These are phyloP conservation scores for Aspergillus sp. DNA, from an alignment of 2,329 filamentous ascomycete genomes.

Conservation along the genomic window DNA sequence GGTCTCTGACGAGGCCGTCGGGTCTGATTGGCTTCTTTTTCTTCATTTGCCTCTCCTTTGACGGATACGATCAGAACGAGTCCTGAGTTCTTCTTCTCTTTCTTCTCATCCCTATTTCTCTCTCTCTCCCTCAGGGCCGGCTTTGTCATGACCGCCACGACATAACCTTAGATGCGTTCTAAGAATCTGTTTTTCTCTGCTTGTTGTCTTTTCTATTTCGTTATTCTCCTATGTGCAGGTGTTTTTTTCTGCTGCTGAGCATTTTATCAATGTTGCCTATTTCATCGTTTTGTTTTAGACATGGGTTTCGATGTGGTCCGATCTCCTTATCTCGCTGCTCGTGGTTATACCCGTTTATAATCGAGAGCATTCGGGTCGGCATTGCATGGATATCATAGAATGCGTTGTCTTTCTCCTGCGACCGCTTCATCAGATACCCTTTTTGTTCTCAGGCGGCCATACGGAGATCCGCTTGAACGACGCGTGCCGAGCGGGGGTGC, in stretches of 20 bases:
- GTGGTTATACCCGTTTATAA: slow-evolving; percentile 25
- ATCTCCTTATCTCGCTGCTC: slow-evolving; percentile 34
- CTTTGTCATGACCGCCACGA: slow-evolving; percentile 51
- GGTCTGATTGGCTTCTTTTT: slow-evolving; percentile 41
- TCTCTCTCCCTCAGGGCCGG: slow-evolving; percentile 38
- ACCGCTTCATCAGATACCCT: slow-evolving; percentile 53
- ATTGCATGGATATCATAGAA: slow-evolving; percentile 55
- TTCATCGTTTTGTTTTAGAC: slow-evolving; percentile 37
- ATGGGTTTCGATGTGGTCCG: slow-evolving; percentile 43
- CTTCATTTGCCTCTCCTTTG: slow-evolving; percentile 35
- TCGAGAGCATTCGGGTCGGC: slow-evolving; percentile 38
- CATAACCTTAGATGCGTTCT: slow-evolving; percentile 36
- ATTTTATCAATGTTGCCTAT: slow-evolving; percentile 29
- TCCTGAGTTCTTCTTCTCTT: slow-evolving; percentile 34
- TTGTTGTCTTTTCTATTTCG: slow-evolving; percentile 21
- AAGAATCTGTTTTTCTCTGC: slow-evolving; percentile 18
- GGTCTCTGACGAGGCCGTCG: slow-evolving; percentile 44
- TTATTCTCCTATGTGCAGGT: slow-evolving; percentile 28
- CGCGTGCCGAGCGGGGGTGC: slow-evolving; percentile 41
- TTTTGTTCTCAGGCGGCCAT: slow-evolving; percentile 45
- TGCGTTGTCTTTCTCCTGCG: slow-evolving; percentile 51
- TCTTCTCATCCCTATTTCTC: slow-evolving; percentile 11
- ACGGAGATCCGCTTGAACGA: slow-evolving; percentile 42
- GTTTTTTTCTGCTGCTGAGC: slow-evolving; percentile 26
- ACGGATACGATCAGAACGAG: slow-evolving; percentile 45